phyloP scores from a whole-genome alignment of 768 basidiomycete species.

The Lentinula sp. region DNA sequence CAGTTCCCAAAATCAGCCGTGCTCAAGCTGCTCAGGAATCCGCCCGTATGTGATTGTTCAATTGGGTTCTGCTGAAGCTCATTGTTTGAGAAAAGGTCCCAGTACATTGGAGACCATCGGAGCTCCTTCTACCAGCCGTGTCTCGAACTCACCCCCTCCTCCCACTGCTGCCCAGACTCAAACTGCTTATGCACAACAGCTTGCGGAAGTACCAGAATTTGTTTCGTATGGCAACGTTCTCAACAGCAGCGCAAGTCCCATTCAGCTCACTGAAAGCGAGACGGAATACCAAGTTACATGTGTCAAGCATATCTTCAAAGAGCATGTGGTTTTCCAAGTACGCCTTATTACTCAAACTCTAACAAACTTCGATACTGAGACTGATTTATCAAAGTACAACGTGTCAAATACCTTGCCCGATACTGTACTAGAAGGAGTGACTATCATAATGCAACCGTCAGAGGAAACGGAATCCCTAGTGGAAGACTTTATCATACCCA shows the following conservation, averaged over 20 bases:
- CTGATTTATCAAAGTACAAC: conserved; percentile 65
- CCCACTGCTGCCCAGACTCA: conserved; percentile 85
- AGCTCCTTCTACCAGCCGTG: conserved; percentile 56
- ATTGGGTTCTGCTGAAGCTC: not conserved
- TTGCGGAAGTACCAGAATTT: conserved; percentile 83
- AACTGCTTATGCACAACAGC: conserved; percentile 81
- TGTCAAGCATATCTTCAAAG: conserved; percentile 95
- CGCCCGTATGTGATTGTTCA: conserved; percentile 53
- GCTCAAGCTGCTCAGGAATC: conserved; percentile 86
- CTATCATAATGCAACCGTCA: conserved; percentile 86
- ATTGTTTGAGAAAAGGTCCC: conserved; percentile 47
- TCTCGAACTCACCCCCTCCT: conserved; percentile 56
- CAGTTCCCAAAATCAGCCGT: conserved; percentile 91
- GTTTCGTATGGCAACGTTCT: conserved; percentile 79
- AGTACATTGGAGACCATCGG: conserved; percentile 83
- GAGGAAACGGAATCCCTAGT: conserved; percentile 67
- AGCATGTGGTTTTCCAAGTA: conserved; percentile 96
- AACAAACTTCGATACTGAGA: not conserved
- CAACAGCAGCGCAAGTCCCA: conserved; percentile 75
- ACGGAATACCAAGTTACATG: conserved; percentile 97
- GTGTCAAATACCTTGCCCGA: conserved; percentile 95
- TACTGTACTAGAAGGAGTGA: conserved; percentile 90
- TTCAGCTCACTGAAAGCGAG: conserved; percentile 90
- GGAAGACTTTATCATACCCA: conserved; percentile 93
- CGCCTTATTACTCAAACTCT: conserved; percentile 13